Conservation (phyloP, 106 monocot genomes). For the Triglochin maritima region DNA sequence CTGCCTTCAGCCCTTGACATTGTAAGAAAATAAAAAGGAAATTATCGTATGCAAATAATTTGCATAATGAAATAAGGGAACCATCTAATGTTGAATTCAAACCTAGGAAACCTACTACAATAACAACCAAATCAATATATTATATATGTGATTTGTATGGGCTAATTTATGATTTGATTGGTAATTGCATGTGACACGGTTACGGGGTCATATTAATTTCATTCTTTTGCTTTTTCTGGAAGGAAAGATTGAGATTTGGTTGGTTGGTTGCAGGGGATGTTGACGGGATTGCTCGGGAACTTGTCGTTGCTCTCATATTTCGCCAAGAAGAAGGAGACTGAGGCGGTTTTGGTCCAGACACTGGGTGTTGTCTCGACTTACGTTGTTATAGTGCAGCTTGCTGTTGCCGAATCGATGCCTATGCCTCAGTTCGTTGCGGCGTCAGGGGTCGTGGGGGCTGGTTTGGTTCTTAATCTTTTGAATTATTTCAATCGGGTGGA, state of each 20-base stretch:
- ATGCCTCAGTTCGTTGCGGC: constrained; percentile 45
- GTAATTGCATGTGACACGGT: too few species aligned
- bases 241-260: not conserved
- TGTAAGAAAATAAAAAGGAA: too few species aligned
- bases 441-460: constrained; percentile 22
- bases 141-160: too few species aligned
- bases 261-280: constrained; percentile 53
- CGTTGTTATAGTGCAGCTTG: constrained; percentile 71
- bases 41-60: too few species aligned
- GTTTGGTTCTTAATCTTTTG: constrained; percentile 49
- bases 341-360: constrained; percentile 75
- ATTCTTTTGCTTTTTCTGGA: not conserved
- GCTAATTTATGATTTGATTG: too few species aligned
- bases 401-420: constrained; percentile 72
- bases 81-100: too few species aligned
- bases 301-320: constrained; percentile 85
- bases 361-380: constrained; percentile 83
- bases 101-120: too few species aligned
- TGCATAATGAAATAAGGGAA: too few species aligned
- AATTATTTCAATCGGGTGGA: constrained; percentile 65
- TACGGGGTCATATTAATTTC: too few species aligned
- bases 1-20: too few species aligned
- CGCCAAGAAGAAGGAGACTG: constrained; percentile 92
- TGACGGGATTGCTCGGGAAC: constrained; percentile 86
- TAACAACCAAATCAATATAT: too few species aligned